Evolutionary conservation across 495 filamentous ascomycete species (phyloP), one percentile per base, ranked within the genome.

Genomic region (Trichoderma reesei): DNA sequence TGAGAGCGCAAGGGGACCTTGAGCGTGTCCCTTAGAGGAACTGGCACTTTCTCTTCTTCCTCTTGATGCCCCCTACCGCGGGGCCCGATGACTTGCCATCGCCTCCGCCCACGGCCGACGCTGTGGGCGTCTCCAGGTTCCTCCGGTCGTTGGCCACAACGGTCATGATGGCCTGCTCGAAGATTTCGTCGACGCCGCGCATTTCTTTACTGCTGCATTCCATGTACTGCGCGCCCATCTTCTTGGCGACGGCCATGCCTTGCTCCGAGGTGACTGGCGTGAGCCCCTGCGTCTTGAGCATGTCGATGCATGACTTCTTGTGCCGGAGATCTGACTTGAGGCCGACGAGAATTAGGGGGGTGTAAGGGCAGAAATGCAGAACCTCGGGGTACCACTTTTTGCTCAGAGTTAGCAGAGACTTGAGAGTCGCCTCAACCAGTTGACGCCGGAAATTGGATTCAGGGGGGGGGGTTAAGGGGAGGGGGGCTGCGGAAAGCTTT

Each of bases 181-280:
- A 98, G 68, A 98, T 92, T 67, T 96, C 92, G 70, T 98, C 90
- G 37, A 98, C 92, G 61, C 94, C 94, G 41, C 78, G 84, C 89
- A 94, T 92, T 76, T 98, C 95, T 76, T 98, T 98, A 76, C 89
- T 92, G 70, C 91, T 96, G 83, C 94, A 98, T 78, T 98, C 94
- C 79, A 96, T 90, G 77, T 98, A 98, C 61, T 85, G 83, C 36
- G 94, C 94, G 60, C 88, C 88, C 94, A 98, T 98, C 73, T 90
- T 90, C 67, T 84, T 80, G 41, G 94, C 93, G 41, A 98, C 93
- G 9, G 84, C 85, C 61, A 85, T 79, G 42, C 95, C 94, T 79
- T 98, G 94, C 69, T 96, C 86, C 65, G 85, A 86, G 0, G 90
- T 96, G 20, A 98, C 92, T 10, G 94, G 94, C 1, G 93, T 97